Base-by-base conservation (phyloP, 768 basidiomycete genomes). In the Ephemerocybe angulata region DNA sequence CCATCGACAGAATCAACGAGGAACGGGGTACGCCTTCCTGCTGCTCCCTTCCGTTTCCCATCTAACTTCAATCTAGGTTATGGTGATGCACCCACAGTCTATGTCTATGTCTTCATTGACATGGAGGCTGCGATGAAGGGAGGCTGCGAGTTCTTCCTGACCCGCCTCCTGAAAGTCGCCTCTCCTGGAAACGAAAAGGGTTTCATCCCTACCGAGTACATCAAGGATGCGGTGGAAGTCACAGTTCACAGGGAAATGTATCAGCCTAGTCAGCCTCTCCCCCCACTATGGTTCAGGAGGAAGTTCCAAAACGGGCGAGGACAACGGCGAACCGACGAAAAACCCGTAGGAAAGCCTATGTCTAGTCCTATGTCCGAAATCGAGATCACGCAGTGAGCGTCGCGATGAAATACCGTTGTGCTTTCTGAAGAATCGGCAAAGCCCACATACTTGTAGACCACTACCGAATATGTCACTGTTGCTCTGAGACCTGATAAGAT, bases 121-220 rank as follows among this genome's bases (percentile, higher is more conserved):
- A 53, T 61, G n/a, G n/a, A 44, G 15, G 49, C 43, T 11, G 60
- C 62, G 6, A 55, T 61, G 56, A 35, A 44, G 13, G 50, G 48
- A 11, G 62, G 62, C 13, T 56, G 61, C 40, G 56, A 57, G 41
- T 61, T 63, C 41, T 63, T 54, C 50, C 19, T 29, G 12, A 56
- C 62, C 28, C 56, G 57, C 30, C 27, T 24, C 2, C 21, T 31
- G 27, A 27, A 54, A 24, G 53, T 63, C 21, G 51, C 57, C 21
- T 52, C 59, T n/a, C 52, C 58, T 1, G 62, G 62, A 31, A 38
- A 58, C 19, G 2, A 8, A 2, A 22, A 46, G 17, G 37, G 54
- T 3, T 42, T 40, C 43, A 63, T 63, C 43, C 52, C 46, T 15
- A 49, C 57, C 1, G 11, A 24, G 10, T 50, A 50, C 17, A 56